These are phyloP conservation scores for Marasmius fiardii DNA, from an alignment of 1,284 basidiomycete genomes.

Conservation along the genomic window DNA sequence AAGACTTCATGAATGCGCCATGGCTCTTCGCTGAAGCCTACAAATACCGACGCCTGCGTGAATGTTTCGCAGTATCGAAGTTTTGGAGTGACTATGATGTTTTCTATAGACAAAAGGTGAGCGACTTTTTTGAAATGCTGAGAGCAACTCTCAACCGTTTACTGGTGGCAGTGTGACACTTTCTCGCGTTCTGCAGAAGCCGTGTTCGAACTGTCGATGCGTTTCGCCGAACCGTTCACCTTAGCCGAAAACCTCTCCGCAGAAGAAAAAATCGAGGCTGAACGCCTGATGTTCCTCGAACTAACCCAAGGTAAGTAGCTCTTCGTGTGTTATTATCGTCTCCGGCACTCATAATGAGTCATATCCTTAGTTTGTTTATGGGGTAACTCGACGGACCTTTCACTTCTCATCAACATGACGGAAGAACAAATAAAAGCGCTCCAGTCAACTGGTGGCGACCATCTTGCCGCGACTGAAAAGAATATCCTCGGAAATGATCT, in stretches of 20 bases:
- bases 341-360: slow-evolving; percentile 12
- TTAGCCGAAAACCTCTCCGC: slow-evolving; percentile 54
- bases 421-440: slow-evolving; percentile 97
- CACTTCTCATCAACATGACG: slow-evolving; percentile 96
- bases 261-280: slow-evolving; percentile 67
- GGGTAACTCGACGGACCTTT: slow-evolving; percentile 97
- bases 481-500: slow-evolving; percentile 91
- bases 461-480: slow-evolving; percentile 94
- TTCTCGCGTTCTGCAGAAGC: slow-evolving; percentile 92
- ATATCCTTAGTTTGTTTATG: slow-evolving; percentile 74
- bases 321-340: slow-evolving; percentile 11
- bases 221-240: slow-evolving; percentile 86
- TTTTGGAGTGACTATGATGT: slow-evolving; percentile 90
- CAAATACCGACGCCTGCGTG: slow-evolving; percentile 94
- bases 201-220: slow-evolving; percentile 92
- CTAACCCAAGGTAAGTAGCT: slow-evolving; percentile 72
- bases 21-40: slow-evolving; percentile 98
- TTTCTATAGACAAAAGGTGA: slow-evolving; percentile 87
- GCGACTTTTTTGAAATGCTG: slow-evolving; percentile 9
- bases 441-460: slow-evolving; percentile 96
- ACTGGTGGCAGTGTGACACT: slow-evolving; percentile 75
- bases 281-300: slow-evolving; percentile 91
- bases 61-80: slow-evolving; percentile 93
- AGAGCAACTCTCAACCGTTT: not conserved
- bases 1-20: slow-evolving; percentile 95